Base-by-base conservation (phyloP, 2,329 filamentous ascomycete genomes). In the Curvularia spicifera region DNA sequence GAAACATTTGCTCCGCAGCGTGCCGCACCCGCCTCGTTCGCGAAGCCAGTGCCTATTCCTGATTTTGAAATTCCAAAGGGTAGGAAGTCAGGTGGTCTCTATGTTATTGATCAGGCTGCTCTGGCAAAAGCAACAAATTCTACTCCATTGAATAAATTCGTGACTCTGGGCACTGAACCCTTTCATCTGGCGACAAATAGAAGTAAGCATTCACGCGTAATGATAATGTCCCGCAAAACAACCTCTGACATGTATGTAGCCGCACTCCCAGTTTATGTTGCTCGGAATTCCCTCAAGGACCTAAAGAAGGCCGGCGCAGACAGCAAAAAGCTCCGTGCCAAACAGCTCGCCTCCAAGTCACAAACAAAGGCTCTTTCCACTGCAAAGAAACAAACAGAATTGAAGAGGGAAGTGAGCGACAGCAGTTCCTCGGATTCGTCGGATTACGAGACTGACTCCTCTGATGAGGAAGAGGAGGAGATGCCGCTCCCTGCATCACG, bases 401-500 rank as follows among this genome's bases (percentile, higher is more conserved):
- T 69, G 31, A 73, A 68, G 56, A 61, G 64, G n/a, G 74, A 78
- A 29, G 63, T 69, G 18, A 78, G 79, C 42, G 78, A 78, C 24
- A 82, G 80, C 10, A 79, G 74, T 49, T 79, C 80, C 24, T 77
- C 79, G 3, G 79, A 80, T 18, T 82, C 82, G 3, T 79, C 77
- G 15, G 76, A 77, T 26, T 82, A 84, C 57, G 82, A 83, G 47
- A 84, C 76, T 64, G 81, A 75, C 64, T 81, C 85, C 39, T 83
- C 83, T 1, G 78, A 83, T 52, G 84, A 86, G 51, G 82, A 83
- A 29, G 80, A 82, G 13, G 79, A 82, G 33, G 84, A 79, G 15
- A 85, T 83, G 15, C 86, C 86, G 22, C 72, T 87, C 7, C 83
- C 85, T 10, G 65, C 78, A 20, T 76, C 76, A 56, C 79, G 85